Conservation (phyloP, 1,139 yeast genomes). For the Pneumocystis jirovecii region DNA sequence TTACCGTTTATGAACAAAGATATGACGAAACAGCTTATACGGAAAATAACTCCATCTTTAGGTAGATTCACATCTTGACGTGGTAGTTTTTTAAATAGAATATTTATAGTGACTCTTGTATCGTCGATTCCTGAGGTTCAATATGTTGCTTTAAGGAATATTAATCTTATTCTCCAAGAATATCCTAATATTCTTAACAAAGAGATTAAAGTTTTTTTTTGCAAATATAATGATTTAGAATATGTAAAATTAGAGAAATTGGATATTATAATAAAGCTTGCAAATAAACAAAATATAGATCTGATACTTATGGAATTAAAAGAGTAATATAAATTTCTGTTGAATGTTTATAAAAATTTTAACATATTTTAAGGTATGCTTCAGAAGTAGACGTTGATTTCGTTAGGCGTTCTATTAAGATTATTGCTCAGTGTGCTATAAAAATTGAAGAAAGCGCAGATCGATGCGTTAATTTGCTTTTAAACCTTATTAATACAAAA, state of each 20-base stretch:
- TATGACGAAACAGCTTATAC: slow-evolving; percentile 35
- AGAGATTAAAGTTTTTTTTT: slow-evolving; percentile 80
- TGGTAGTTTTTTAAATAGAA: background rate
- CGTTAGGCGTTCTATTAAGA: slow-evolving; percentile 65
- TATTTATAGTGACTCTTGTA: slow-evolving; percentile 55
- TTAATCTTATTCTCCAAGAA: slow-evolving; percentile 75
- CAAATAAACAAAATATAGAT: slow-evolving; percentile 53
- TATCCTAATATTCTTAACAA: slow-evolving; percentile 66
- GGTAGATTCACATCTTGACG: slow-evolving; percentile 4
- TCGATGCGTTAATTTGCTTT: slow-evolving; percentile 63
- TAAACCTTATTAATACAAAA: slow-evolving; percentile 63
- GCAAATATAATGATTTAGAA: slow-evolving; percentile 87
- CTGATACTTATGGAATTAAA: slow-evolving; percentile 68
- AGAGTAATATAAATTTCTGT: slow-evolving; percentile 30
- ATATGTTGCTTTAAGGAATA: slow-evolving; percentile 83
- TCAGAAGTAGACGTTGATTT: slow-evolving; percentile 89
- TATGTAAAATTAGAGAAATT: slow-evolving; percentile 85
- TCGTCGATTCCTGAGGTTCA: slow-evolving; percentile 89
- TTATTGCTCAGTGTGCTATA: slow-evolving; percentile 81
- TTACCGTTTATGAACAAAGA: slow-evolving; percentile 38
- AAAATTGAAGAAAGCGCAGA: slow-evolving; percentile 46
- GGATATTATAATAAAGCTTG: slow-evolving; percentile 76
- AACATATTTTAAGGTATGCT: slow-evolving; percentile 30
- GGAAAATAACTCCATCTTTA: slow-evolving; percentile 70
- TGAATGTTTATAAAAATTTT: slow-evolving; percentile 17